Evolutionary conservation across 2,329 filamentous ascomycete species (phyloP), one percentile per base, ranked within the genome.

Genomic region (Chaetomium sp.): DNA sequence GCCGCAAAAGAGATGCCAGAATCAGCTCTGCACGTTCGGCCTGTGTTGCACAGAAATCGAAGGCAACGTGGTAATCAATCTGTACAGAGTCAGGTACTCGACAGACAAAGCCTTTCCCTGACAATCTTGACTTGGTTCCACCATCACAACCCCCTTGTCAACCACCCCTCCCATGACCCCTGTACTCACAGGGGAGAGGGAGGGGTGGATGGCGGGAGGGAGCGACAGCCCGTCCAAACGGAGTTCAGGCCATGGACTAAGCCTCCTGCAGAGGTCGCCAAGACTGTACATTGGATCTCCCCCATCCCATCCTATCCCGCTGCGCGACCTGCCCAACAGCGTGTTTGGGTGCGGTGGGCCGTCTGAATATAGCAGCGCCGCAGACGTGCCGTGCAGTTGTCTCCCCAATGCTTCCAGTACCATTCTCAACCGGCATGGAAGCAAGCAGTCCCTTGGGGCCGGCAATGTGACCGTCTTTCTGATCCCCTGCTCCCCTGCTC

Each of bases 341-440:
- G 50, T 60, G 31, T 29, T 21, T 60, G 58, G 65, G 64, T 61
- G 51, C 62, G 66, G 67, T 65, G 67, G 61, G 62, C 63, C 68
- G 64, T 71, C 67, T 71, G 63, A 70, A 70, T 68, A 71, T 69
- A 72, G 69, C 70, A 72, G 68, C 65, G 70, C 71, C 67, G 69
- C 67, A 64, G 42, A 58, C 66, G 59, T 69, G 69, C 69, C 67
- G 68, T 68, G 53, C 53, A 55, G 64, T 61, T 27, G 63, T 63
- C 64, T 67, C 64, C 64, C 65, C 63, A 62, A 64, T 65, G 67
- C 38, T 63, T 64, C 50, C 62, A 29, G 58, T 64, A 29, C 63
- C 60, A 58, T 59, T 63, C 64, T 67, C 64, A 31, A 57, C 66
- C 33, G 64, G 59, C 59, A 60, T 58, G 60, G 65, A 56, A 38